phyloP scores from a whole-genome alignment of 2,329 filamentous ascomycete genomes.

The Lomentospora prolificans region DNA sequence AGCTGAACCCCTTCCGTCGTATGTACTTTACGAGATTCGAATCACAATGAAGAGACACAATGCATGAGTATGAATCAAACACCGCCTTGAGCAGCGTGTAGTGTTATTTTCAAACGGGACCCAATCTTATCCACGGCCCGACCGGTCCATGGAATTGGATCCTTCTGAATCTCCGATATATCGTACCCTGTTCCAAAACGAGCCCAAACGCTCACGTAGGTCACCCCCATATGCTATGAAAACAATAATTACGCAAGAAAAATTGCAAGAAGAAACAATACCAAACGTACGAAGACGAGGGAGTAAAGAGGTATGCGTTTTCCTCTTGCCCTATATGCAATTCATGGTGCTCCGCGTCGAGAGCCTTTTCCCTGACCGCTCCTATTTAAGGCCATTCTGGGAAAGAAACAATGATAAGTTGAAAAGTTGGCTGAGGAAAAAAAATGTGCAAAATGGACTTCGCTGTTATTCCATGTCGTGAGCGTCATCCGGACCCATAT shows the following conservation, averaged over 20 bases:
- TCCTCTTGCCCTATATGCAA: background rate
- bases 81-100: background rate
- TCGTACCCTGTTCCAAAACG: background rate
- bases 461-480: constrained; percentile 1
- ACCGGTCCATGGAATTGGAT: background rate
- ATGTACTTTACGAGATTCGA: constrained; percentile 49
- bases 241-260: constrained; percentile 9
- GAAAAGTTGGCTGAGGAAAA: constrained; percentile 4
- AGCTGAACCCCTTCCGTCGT: constrained; percentile 50
- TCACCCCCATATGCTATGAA: background rate
- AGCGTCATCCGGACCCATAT: constrained; percentile 1
- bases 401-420: background rate
- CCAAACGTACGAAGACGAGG: no score
- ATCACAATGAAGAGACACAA: constrained; percentile 14
- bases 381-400: background rate
- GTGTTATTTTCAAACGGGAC: background rate
- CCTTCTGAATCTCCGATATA: background rate
- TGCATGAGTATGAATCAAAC: background rate
- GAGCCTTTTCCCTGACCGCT: background rate
- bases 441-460: constrained; percentile 4
- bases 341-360: background rate
- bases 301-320: background rate
- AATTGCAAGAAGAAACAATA: background rate
- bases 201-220: background rate
- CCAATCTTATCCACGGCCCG: background rate